These are phyloP conservation scores for Stylosanthes scabra DNA, from an alignment of 331 rosid genomes.

Conservation along the genomic window DNA sequence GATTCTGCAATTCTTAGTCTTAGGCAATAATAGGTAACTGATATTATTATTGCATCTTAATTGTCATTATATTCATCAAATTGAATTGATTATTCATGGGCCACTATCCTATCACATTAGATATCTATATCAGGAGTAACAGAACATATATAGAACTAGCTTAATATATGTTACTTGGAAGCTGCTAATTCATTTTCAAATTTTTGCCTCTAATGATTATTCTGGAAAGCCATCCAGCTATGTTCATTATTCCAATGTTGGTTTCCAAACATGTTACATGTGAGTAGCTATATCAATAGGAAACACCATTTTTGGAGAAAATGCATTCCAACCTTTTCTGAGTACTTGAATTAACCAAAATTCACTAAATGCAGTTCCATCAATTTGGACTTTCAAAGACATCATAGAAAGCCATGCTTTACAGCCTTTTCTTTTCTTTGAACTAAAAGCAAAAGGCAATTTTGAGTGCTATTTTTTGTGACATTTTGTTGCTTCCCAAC, in stretches of 20 bases:
- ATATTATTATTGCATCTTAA: slow-evolving; percentile 14
- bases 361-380: not conserved
- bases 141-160: slow-evolving; percentile 9
- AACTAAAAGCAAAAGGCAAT: not conserved
- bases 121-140: not conserved
- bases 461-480: not conserved
- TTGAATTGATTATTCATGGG: too few relatives aligned
- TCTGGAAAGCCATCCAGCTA: not conserved
- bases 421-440: not conserved
- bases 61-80: not conserved
- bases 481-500: not conserved
- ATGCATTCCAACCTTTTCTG: not conserved
- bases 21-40: not conserved
- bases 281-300: not conserved
- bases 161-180: slow-evolving; percentile 1
- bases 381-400: slow-evolving; percentile 6
- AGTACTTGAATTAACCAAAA: not conserved
- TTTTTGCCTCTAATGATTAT: not conserved
- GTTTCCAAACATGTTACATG: slow-evolving; percentile 7
- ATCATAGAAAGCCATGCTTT: not conserved
- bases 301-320: not conserved
- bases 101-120: too few relatives aligned
- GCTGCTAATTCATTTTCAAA: slow-evolving; percentile 32
- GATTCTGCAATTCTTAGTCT: slow-evolving; percentile 20
- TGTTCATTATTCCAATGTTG: not conserved